Evolutionary conservation across 352 stramenopile genomes (phyloP), one percentile per base, ranked within the genome.

Genomic region (Phytopythium delawarense): DNA sequence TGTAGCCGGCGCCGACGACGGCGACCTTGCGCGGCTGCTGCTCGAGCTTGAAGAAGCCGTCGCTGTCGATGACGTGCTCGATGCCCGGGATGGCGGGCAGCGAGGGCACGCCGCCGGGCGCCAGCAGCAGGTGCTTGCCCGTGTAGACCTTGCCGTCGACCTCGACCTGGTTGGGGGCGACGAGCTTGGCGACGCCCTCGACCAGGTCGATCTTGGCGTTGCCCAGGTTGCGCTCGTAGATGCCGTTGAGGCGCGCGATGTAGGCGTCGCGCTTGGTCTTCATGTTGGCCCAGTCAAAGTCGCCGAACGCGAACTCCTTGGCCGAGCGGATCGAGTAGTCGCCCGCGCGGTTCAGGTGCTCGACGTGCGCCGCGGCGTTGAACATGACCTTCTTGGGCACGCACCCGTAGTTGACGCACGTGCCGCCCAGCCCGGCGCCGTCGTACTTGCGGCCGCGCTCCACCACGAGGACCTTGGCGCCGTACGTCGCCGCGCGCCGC

Each of bases 321-420:
- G 32, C 8, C 49, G 79, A 79, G 30, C 65, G 69, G 71, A 92
- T 92, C 57, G 76, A 81, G 72, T 93, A 96, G 67, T 90, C 81
- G 40, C 66, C 61, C 49, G 78, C 78, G 53, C 80, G 78, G 42
- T 75, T 51, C 46, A 93, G 65, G 61, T 87, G 78, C 66, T 98
- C 91, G 39, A 87, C 83, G 70, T 98, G 79, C 20, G 73, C 66
- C 37, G 91, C 83, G 6, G 89, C 76, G 72, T 98, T 97, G 61
- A 91, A 99, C 96, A 99, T 99, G 56, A 99, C 81, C 78, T 99
- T 99, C 81, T 99, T 99, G 20, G 97, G 97, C 55, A 99, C 96
- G 83, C 97, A 99, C 62, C 97, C 96, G 34, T 98, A 97, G 76
- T 99, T 99, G 51, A 99, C 97, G 72, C 97, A 99, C 18, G 97